phyloP scores from a whole-genome alignment of 2,329 filamentous ascomycete genomes.

The Phoma sp. region DNA sequence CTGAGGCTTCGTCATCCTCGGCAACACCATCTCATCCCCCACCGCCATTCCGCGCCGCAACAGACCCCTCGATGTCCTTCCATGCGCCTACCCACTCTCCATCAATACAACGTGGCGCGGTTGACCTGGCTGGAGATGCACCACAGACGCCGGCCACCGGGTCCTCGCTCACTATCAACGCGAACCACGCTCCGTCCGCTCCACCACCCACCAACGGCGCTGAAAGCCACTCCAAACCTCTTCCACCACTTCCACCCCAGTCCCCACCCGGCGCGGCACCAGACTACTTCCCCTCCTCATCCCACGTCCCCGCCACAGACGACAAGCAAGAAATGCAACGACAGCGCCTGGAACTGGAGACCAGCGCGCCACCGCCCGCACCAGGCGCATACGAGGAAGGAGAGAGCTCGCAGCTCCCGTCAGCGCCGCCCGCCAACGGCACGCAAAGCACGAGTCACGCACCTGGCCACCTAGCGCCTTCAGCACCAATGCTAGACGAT shows the following conservation, averaged over 20 bases:
- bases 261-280: conserved; percentile 29
- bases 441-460: conserved; percentile 23
- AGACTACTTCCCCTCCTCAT: conserved; percentile 41
- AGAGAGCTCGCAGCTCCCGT: conserved; percentile 25
- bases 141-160: conserved; percentile 24
- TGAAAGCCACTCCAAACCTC: conserved; percentile 26
- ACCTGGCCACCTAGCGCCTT: conserved; percentile 21
- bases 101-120: conserved; percentile 25
- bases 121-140: conserved; percentile 22
- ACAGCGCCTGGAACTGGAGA: conserved; percentile 50
- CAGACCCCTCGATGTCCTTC: conserved; percentile 21
- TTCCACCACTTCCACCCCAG: conserved; percentile 32
- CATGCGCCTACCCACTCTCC: conserved; percentile 9
- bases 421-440: conserved; percentile 23
- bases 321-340: conserved; percentile 81
- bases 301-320: conserved; percentile 58
- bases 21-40: conserved; percentile 33
- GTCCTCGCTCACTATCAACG: conserved; percentile 37
- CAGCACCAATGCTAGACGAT: conserved; percentile 44
- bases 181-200: conserved; percentile 11
- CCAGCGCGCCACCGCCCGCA: conserved; percentile 50
- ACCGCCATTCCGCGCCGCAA: conserved; percentile 32
- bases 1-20: conserved; percentile 30
- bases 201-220: conserved; percentile 13
- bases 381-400: conserved; percentile 28